A percentile compares a stretch with the other conserved stretches of the same genome.
Conservation (phyloP, 768 basidiomycete genomes). For the Kwoniella shandongensis region DNA sequence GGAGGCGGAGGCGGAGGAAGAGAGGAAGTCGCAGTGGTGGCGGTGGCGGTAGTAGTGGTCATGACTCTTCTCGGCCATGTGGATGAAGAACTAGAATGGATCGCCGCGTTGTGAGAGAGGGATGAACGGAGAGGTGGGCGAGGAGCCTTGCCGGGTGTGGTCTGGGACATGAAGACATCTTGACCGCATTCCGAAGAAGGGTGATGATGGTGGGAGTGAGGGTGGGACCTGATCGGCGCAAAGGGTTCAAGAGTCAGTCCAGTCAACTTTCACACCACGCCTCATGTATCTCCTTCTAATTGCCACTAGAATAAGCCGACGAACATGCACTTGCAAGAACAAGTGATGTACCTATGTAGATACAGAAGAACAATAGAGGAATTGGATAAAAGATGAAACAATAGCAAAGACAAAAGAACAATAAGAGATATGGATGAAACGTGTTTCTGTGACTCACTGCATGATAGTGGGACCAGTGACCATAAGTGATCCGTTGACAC, state of each 20-base stretch:
- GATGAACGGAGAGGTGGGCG: slow-evolving; percentile 28
- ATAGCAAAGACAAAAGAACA: slow-evolving; percentile 1
- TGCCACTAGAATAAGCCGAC: no score
- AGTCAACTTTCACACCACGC: background rate
- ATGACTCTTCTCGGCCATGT: slow-evolving; percentile 23
- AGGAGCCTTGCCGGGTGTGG: slow-evolving; percentile 8
- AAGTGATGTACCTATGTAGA: no score
- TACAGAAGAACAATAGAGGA: no score
- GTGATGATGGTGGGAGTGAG: background rate
- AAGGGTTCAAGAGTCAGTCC: background rate
- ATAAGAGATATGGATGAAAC: slow-evolving; percentile 9
- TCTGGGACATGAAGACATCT: slow-evolving; percentile 33
- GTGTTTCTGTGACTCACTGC: slow-evolving; percentile 32
- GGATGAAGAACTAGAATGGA: slow-evolving; percentile 15
- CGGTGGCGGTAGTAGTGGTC: slow-evolving; percentile 17
- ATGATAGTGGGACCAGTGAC: slow-evolving; percentile 24
- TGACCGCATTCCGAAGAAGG: slow-evolving; percentile 19
- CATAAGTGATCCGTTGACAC: slow-evolving; percentile 36
- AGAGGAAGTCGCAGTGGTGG: background rate
- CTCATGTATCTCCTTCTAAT: background rate
- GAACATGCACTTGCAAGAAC: no score
- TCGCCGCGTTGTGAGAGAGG: slow-evolving; percentile 22
- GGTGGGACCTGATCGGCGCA: slow-evolving; percentile 13
- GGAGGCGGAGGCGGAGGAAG: slow-evolving; percentile 1
- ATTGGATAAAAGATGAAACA: background rate